Evolutionary conservation across 1,139 yeast species (phyloP).

Genomic region (Geotrichum histeridarum): DNA sequence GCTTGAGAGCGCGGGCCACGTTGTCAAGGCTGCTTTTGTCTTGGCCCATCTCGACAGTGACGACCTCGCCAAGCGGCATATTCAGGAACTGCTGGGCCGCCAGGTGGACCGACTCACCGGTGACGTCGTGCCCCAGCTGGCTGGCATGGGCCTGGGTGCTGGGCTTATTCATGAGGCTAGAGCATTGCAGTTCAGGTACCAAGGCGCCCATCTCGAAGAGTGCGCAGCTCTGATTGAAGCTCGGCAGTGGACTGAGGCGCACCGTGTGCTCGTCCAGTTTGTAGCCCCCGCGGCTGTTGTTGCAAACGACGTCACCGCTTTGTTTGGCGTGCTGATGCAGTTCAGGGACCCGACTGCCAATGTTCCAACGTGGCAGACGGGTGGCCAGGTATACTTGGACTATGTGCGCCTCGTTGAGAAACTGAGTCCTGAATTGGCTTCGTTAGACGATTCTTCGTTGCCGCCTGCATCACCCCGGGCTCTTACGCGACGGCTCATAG

Average conservation of each 20-base stretch:
- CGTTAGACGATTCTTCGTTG: not conserved
- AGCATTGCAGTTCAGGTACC: slow-evolving; percentile 40
- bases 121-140: slow-evolving; percentile 35
- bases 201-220: slow-evolving; percentile 55
- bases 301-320: slow-evolving; percentile 37
- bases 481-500: not conserved
- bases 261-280: slow-evolving; percentile 46
- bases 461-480: not conserved
- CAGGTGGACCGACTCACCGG: slow-evolving; percentile 44
- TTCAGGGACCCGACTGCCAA: slow-evolving; percentile 43
- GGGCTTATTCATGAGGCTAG: slow-evolving; percentile 27
- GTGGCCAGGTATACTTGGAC: slow-evolving; percentile 40
- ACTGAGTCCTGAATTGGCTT: slow-evolving; percentile 1
- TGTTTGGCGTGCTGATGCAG: slow-evolving; percentile 43
- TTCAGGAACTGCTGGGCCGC: slow-evolving; percentile 46
- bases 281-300: slow-evolving; percentile 71
- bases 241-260: slow-evolving; percentile 58
- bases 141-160: slow-evolving; percentile 36
- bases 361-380: slow-evolving; percentile 49
- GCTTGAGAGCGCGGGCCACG: slow-evolving; percentile 45
- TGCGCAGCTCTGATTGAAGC: slow-evolving; percentile 63
- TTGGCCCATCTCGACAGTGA: slow-evolving; percentile 51
- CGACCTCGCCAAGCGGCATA: slow-evolving; percentile 38
- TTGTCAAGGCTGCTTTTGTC: slow-evolving; percentile 60
- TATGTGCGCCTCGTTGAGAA: slow-evolving; percentile 26